Base-by-base conservation (phyloP, 106 monocot species). In the Gastrodia elata region DNA sequence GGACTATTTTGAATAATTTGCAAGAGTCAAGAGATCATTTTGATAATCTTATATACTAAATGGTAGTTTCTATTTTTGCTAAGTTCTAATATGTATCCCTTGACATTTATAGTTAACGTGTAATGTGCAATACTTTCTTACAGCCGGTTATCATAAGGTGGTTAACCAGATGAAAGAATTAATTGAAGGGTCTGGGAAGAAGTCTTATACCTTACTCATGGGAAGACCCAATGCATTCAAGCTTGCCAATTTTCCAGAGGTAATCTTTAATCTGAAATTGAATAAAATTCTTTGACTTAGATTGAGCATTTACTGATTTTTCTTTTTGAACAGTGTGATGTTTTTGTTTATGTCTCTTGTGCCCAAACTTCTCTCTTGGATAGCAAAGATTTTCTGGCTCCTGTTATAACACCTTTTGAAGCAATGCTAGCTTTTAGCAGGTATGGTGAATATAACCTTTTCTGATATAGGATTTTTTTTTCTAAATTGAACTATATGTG, bases 221-320 rank as follows among this genome's bases (percentile, higher is more conserved):
- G 96, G 96, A 48, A 86, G 92, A 77, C 96, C 96, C 71, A 93
- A 82, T 42, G 65, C 96, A 42, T 86, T 84, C 59, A 97, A 97
- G 77, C 90, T 97, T 76, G 96, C 92, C n/a, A 97, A 97, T 49
- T 97, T 92, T 70, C 96, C 96, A 52, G 96, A 97, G 92, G 96
- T 97, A 72, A 64, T 56, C 40, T 65, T n/a, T 33, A 41, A 46
- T 16, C 8, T 40, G 22, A 38, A 27, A 52, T 3, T 64, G 25
- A 41, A 9, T 39, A 8, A 43, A 36, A 32, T 39, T 44, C 57
- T 25, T 20, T 74, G 8, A 26, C 39, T 65, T 32, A 49, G 42
- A 11, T 40, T 1, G 49, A 64, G 8, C 42, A 18, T 38, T 64
- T 42, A 46, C 16, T 37, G 14, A 42, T 30, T 61, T 75, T 71